Evolutionary conservation across 2,329 filamentous ascomycete genomes (phyloP), one percentile per base, ranked within the genome.

Genomic region (Emergomyces orientalis): DNA sequence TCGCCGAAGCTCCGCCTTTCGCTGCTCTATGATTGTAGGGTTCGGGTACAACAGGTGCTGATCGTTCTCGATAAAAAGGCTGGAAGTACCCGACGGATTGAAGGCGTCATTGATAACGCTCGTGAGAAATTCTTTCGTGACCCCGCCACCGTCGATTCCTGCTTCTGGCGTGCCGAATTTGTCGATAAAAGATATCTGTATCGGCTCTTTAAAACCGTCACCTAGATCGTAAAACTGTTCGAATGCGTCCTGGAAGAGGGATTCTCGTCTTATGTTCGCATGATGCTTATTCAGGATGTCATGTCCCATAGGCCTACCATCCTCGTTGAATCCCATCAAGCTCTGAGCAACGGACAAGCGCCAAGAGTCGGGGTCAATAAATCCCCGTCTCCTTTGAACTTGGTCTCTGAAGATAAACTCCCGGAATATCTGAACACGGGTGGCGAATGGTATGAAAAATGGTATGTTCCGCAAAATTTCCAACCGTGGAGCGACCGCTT

Each of bases 391-490:
- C 65, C 91, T 80, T 66, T 87, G 86, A 59, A 81, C 74, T 73
- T 94, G 91, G 74, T 99, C 94, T 4, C 92, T 80, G 37, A 84
- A 77, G n/a, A 97, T 89, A 69, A 97, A 97, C 71, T 96, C 86
- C 37, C 92, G 86, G 74, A 99, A 97, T 30, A 97, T 93, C 72
- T 91, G 86, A 4, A 99, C 94, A 56, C 94, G 82, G 0, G 90
- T 94, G 45, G 90, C 86, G 69, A 99, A 99, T 0, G 93, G 94
- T 54, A 99, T 94, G 67, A 93, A 89, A 73, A 97, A 99, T 0
- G 94, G 94, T 87, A 99, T 95, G 70, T 97, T 95, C 68, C 94
- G 88, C 59, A 99, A 77, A 5, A 99, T 89, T 71, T 97, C 92
- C 11, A 97, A 80, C 68, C 93, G 88, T 0, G 94, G 93, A 0